Conservation (phyloP, 768 basidiomycete species). For the Cubamyces sp. region DNA sequence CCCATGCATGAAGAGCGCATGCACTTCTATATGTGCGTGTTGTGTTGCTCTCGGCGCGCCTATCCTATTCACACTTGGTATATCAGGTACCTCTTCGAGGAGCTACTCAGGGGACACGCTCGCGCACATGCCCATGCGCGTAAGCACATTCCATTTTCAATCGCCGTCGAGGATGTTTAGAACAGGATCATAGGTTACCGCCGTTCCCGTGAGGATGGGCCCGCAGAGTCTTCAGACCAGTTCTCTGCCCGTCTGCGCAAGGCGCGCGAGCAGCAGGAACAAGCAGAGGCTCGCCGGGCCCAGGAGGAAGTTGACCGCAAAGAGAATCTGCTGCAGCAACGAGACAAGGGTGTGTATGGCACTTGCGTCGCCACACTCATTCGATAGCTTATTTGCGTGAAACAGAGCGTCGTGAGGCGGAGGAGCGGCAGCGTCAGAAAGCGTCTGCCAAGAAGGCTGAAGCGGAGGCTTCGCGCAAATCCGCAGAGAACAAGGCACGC, state of each 20-base stretch:
- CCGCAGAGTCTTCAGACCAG: slow-evolving; percentile 54
- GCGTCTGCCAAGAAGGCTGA: slow-evolving; percentile 58
- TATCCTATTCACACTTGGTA: not conserved
- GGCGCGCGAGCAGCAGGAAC: slow-evolving; percentile 55
- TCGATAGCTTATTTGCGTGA: slow-evolving; percentile 3
- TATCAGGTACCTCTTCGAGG: slow-evolving; percentile 52
- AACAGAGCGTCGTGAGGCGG: slow-evolving; percentile 56
- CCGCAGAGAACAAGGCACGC: slow-evolving; percentile 53
- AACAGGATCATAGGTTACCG: slow-evolving; percentile 10
- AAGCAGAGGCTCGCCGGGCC: slow-evolving; percentile 55
- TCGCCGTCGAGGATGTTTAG: not conserved
- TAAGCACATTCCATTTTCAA: slow-evolving; percentile 4
- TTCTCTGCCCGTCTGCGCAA: slow-evolving; percentile 55
- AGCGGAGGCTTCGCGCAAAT: slow-evolving; percentile 51
- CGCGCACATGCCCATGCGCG: slow-evolving; percentile 28
- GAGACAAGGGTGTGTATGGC: slow-evolving; percentile 54
- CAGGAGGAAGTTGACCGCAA: slow-evolving; percentile 54
- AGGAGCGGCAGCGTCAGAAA: slow-evolving; percentile 60
- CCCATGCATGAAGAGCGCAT: slow-evolving; percentile 42
- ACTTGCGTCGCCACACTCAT: not conserved
- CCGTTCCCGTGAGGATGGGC: slow-evolving; percentile 28
- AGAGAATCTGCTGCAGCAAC: slow-evolving; percentile 47
- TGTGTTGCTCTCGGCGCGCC: not conserved
- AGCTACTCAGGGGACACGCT: slow-evolving; percentile 44
- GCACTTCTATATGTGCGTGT: slow-evolving; percentile 51